Evolutionary conservation across 805 yeast species (phyloP).

Genomic region (Hagleromyces aurorensis): DNA sequence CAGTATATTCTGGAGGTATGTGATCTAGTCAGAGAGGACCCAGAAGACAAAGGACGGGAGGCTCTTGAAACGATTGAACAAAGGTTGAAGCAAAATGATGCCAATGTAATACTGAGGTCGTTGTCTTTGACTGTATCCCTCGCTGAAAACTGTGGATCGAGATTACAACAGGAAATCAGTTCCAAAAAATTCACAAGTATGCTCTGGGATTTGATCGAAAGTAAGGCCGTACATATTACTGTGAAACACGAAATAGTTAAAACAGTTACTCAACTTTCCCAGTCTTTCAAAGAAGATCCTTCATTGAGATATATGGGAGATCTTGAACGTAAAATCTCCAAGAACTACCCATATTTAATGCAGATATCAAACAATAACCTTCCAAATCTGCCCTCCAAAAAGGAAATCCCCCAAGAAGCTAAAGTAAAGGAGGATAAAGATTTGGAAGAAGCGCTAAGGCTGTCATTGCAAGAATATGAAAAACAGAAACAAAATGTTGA

Average conservation of each 20-base stretch:
- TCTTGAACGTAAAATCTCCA: slow-evolving; percentile 44
- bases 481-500: slow-evolving; percentile 7
- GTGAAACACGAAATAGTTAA: slow-evolving; percentile 62
- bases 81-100: slow-evolving; percentile 46
- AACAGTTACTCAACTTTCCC: slow-evolving; percentile 57
- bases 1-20: slow-evolving; percentile 55
- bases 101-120: slow-evolving; percentile 57
- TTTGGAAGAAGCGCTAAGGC: slow-evolving; percentile 61
- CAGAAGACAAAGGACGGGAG: slow-evolving; percentile 44
- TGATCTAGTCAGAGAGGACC: slow-evolving; percentile 53
- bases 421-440: slow-evolving; percentile 67
- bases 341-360: slow-evolving; percentile 34
- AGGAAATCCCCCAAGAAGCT: slow-evolving; percentile 38
- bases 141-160: slow-evolving; percentile 73
- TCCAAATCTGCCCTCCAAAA: slow-evolving; percentile 56
- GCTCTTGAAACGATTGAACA: slow-evolving; percentile 38
- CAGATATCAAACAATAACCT: slow-evolving; percentile 10
- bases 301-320: slow-evolving; percentile 63
- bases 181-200: slow-evolving; percentile 44
- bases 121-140: slow-evolving; percentile 48
- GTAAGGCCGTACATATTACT: slow-evolving; percentile 49
- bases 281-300: slow-evolving; percentile 65
- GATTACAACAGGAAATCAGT: slow-evolving; percentile 55
- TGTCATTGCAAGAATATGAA: slow-evolving; percentile 58
- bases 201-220: slow-evolving; percentile 44